These are phyloP conservation scores for Gloeopeniophorella convolvens DNA, from an alignment of 768 basidiomycete species.

Conservation along the genomic window DNA sequence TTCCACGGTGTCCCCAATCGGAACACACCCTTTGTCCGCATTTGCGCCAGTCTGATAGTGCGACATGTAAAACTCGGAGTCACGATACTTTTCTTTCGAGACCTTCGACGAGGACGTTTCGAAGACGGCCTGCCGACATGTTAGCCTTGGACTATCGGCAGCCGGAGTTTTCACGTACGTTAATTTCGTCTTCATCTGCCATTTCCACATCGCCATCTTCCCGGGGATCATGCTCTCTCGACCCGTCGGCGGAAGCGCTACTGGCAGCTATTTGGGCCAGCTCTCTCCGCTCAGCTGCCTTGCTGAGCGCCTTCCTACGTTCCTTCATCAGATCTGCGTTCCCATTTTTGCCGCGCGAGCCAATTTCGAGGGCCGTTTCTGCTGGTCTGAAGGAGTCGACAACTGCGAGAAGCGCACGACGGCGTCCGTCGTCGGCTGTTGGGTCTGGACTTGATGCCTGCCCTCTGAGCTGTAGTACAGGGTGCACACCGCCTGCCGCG, in stretches of 20 bases:
- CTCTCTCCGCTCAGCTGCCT: constrained; percentile 47
- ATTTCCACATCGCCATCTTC: constrained; percentile 48
- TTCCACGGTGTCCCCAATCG: constrained; percentile 22
- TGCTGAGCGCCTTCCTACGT: constrained; percentile 69
- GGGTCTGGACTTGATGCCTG: constrained; percentile 29
- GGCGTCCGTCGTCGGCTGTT: constrained; percentile 43
- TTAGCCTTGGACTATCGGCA: constrained; percentile 40
- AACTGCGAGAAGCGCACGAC: constrained; percentile 60
- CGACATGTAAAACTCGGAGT: constrained; percentile 87
- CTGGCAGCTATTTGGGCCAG: constrained; percentile 29
- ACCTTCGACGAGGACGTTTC: constrained; percentile 25
- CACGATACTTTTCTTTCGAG: constrained; percentile 50
- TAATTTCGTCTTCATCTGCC: constrained; percentile 75
- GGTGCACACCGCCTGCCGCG: constrained; percentile 50
- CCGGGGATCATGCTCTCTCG: constrained; percentile 28
- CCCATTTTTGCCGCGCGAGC: constrained; percentile 55
- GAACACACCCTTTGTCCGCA: constrained; percentile 81
- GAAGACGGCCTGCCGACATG: constrained; percentile 31
- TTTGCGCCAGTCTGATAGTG: constrained; percentile 83
- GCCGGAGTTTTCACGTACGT: constrained; percentile 59
- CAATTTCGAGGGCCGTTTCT: constrained; percentile 91
- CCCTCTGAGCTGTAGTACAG: constrained; percentile 44
- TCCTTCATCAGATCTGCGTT: constrained; percentile 82
- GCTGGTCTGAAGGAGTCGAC: constrained; percentile 77
- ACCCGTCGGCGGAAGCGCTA: constrained; percentile 30